A percentile compares a stretch with the other conserved stretches of the same genome.
Evolutionary conservation across 2,329 filamentous ascomycete genomes (phyloP).

Genomic region (Westerdykella aurantiaca): DNA sequence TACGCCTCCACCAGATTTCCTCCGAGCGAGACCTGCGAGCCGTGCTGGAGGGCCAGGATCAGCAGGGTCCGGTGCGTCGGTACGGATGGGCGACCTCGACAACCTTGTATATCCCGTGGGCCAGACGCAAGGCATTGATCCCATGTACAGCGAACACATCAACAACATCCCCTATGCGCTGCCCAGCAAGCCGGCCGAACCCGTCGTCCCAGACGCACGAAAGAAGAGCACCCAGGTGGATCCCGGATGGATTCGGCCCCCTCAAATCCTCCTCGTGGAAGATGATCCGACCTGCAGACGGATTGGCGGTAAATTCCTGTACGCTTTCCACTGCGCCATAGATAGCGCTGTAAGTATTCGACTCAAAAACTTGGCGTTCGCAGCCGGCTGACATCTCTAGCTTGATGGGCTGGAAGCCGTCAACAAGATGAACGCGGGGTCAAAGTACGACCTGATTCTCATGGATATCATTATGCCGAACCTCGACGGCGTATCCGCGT

Average conservation of each 20-base stretch:
- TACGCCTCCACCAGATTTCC: constrained; percentile 52
- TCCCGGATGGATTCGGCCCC: constrained; percentile 61
- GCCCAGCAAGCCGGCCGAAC: constrained; percentile 55
- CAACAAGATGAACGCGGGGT: constrained; percentile 66
- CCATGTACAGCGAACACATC: constrained; percentile 89
- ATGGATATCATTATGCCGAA: constrained; percentile 87
- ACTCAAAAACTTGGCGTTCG: not conserved
- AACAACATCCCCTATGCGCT: constrained; percentile 86
- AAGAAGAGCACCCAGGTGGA: constrained; percentile 59
- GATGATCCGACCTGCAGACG: constrained; percentile 64
- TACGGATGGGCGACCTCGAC: constrained; percentile 57
- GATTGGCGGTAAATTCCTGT: constrained; percentile 62
- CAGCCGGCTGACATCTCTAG: constrained; percentile 43
- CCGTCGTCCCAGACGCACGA: constrained; percentile 47
- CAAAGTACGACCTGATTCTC: constrained; percentile 57
- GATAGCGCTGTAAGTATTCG: constrained; percentile 55
- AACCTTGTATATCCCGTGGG: constrained; percentile 85
- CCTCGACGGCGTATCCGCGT: constrained; percentile 89
- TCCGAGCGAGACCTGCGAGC: constrained; percentile 43
- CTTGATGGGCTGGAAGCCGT: constrained; percentile 87
- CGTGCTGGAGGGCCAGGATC: constrained; percentile 41
- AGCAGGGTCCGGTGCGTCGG: constrained; percentile 46
- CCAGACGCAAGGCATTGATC: constrained; percentile 85
- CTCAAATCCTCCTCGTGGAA: constrained; percentile 85
- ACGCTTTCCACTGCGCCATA: constrained; percentile 58